Evolutionary conservation across 2,329 filamentous ascomycete genomes (phyloP).

Genomic region (Ilyonectria sp.): DNA sequence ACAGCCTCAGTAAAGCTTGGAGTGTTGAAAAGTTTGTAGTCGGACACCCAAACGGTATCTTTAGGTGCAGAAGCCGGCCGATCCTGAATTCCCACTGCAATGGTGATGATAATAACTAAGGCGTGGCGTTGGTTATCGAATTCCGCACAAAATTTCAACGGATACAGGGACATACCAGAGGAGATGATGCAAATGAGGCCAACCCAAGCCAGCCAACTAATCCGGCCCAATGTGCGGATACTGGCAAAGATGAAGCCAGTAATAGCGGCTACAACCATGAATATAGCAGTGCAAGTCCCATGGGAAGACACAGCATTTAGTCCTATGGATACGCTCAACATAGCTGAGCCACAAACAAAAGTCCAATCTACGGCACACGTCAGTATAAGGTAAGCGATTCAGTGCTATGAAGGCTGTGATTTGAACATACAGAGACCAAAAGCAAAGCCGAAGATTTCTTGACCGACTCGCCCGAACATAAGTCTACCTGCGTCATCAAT

Average conservation of each 20-base stretch:
- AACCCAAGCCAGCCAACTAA: constrained; percentile 52
- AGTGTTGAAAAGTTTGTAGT: constrained; percentile 49
- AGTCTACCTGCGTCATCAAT: constrained; percentile 66
- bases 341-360: constrained; percentile 34
- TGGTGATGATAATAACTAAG: constrained; percentile 31
- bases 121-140: not conserved
- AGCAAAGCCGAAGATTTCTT: constrained; percentile 55
- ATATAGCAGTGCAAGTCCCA: constrained; percentile 57
- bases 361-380: not conserved
- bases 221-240: constrained; percentile 51
- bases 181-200: not conserved
- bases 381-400: not conserved
- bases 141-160: not conserved
- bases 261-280: constrained; percentile 54
- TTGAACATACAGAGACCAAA: constrained; percentile 51
- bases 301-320: constrained; percentile 59
- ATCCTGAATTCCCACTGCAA: constrained; percentile 36
- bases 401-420: not conserved
- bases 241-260: constrained; percentile 51
- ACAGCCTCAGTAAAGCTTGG: constrained; percentile 52
- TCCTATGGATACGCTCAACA: constrained; percentile 55
- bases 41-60: constrained; percentile 42
- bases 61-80: constrained; percentile 32
- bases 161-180: constrained; percentile 27
- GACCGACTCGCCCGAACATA: constrained; percentile 62